Evolutionary conservation across 2,329 filamentous ascomycete genomes (phyloP), one percentile per base, ranked within the genome.

Genomic region (Fusarium tupiense): DNA sequence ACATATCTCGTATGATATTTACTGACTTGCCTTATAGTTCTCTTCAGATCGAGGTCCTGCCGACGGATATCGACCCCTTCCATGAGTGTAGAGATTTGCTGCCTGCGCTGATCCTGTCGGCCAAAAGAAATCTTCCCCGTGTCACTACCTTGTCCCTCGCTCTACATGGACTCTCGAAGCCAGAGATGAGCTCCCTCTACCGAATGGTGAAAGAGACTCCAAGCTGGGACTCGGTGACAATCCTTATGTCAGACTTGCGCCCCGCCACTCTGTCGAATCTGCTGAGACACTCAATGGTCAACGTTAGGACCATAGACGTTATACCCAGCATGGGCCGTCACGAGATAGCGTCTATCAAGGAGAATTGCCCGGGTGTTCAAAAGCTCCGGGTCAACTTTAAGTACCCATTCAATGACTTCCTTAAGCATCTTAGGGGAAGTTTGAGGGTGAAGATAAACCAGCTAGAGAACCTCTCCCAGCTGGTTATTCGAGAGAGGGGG

Each of bases 331-430:
- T 35, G 3, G 12, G 8, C 8, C 31, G n/a, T 10, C 22, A 52
- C 2, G 22, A n/a, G 2, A 6, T 24, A 2, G n/a, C 31, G 6
- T 35, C 17, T 3, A 52, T 53, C 31, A 53, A 53, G 12, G 49
- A 26, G 6, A 6, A 6, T 9, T 26, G 31, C 9, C 31, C 49
- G 4, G 6, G 19, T 11, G 4, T 53, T 2, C n/a, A 19, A 2
- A 24, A 20, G 3, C n/a, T 53, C 8, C 12, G n/a, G 0, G 31
- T 53, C 0, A 20, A 24, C 2, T 35, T 35, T 4, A 53, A 16
- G 4, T 20, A 14, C 3, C 49, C 49, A 0, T 14, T 53, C 0
- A 11, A 13, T 0, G 49, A 53, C 8, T 12, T 53, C 3, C 17
- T 14, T 1, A 20, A 24, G 5, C 49, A 53, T 10, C 8, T 53